phyloP scores from a whole-genome alignment of 768 basidiomycete species.

The Pleurotus tuber-regium region DNA sequence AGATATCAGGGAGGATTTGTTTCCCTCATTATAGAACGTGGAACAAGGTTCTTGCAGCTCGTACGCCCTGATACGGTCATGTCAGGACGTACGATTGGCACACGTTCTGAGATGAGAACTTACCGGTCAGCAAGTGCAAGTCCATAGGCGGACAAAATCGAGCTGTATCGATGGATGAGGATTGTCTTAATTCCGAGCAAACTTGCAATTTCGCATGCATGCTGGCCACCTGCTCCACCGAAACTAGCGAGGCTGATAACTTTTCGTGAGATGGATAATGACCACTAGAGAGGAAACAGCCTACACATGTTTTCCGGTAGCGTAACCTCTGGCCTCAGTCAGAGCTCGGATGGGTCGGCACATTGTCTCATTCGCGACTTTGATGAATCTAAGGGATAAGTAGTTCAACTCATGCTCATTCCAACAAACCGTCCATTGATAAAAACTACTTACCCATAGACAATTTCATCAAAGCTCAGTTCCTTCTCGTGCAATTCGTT shows the following conservation, averaged over 20 bases:
- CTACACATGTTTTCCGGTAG: slow-evolving; percentile 71
- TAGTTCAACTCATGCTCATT: background rate
- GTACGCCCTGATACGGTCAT: slow-evolving; percentile 53
- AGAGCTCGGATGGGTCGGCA: slow-evolving; percentile 87
- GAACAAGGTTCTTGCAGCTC: slow-evolving; percentile 92
- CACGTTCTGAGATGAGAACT: slow-evolving; percentile 5
- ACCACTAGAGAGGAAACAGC: slow-evolving; percentile 11
- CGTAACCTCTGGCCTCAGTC: slow-evolving; percentile 87
- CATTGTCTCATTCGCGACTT: slow-evolving; percentile 98
- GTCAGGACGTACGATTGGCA: background rate
- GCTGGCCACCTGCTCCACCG: slow-evolving; percentile 89
- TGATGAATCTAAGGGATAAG: slow-evolving; percentile 66
- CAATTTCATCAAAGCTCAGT: slow-evolving; percentile 76
- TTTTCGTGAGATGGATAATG: background rate
- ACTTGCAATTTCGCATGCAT: slow-evolving; percentile 89
- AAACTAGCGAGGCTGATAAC: slow-evolving; percentile 71
- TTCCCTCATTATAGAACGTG: slow-evolving; percentile 64
- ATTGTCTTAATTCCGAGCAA: slow-evolving; percentile 86
- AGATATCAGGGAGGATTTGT: slow-evolving; percentile 48
- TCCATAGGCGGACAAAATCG: slow-evolving; percentile 91
- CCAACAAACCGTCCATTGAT: background rate
- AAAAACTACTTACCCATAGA: slow-evolving; percentile 69
- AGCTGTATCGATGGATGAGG: slow-evolving; percentile 87
- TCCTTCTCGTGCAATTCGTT: slow-evolving; percentile 60
- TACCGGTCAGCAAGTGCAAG: slow-evolving; percentile 84